Evolutionary conservation across 1,284 basidiomycete species (phyloP).

Genomic region (Boletus smithii): DNA sequence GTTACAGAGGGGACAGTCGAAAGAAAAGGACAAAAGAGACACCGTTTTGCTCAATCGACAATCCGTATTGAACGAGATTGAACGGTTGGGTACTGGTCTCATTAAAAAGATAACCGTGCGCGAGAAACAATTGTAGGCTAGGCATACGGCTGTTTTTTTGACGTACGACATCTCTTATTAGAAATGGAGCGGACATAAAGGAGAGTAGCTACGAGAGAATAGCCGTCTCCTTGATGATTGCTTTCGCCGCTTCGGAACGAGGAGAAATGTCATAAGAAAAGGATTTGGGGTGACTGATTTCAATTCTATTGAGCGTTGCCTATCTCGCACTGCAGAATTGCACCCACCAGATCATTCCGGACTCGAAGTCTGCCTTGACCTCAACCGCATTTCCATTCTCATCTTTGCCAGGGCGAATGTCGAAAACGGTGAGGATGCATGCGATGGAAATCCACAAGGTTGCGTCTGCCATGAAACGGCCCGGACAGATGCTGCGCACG

Average conservation of each 20-base stretch:
- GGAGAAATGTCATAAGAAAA: conserved; percentile 34
- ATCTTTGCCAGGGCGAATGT: conserved; percentile 39
- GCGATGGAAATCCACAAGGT: conserved; percentile 52
- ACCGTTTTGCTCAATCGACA: conserved; percentile 71
- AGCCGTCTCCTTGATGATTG: conserved; percentile 29
- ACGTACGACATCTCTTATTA: no score
- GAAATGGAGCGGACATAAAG: not conserved
- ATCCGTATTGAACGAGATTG: conserved; percentile 74
- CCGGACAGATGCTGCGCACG: conserved; percentile 44
- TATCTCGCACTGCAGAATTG: not conserved
- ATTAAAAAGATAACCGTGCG: conserved; percentile 48
- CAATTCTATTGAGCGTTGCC: not conserved
- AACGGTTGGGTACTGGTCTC: conserved; percentile 73
- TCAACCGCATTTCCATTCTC: conserved; percentile 33
- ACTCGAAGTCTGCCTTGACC: conserved; percentile 39
- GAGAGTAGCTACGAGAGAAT: conserved; percentile 18
- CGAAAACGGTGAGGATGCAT: conserved; percentile 45
- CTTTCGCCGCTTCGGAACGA: conserved; percentile 28
- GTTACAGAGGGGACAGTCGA: conserved; percentile 39
- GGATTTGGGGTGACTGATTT: conserved; percentile 27
- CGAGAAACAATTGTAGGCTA: conserved; percentile 14
- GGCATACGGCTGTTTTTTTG: not conserved
- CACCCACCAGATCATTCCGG: conserved; percentile 45
- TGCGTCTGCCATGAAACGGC: conserved; percentile 46
- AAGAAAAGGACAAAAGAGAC: conserved; percentile 54